Evolutionary conservation across 2,329 filamentous ascomycete species (phyloP), one percentile per base, ranked within the genome.

Genomic region (Hirsutella thompsonii): DNA sequence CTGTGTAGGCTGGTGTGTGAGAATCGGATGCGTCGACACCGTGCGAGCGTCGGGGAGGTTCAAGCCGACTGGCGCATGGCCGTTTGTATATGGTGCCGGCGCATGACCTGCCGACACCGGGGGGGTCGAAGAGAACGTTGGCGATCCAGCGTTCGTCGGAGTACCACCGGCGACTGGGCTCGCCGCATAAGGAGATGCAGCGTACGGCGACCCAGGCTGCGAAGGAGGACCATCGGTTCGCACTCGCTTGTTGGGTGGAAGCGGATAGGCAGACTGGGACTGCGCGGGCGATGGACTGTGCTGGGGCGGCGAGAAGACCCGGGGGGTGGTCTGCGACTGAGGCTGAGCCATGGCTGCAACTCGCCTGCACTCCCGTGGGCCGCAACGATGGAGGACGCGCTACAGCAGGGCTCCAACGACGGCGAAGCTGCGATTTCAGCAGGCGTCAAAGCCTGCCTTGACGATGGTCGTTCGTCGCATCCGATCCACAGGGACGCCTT

Each of bases 211-310:
- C 39, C 66, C 69, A 43, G 81, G 79, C 49, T 81, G 79, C 21
- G 82, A 79, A n/a, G 70, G 63, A 28, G 79, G 74, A 43, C 79
- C 79, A 39, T 81, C 57, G 74, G 80, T 57, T 45, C 58, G 54
- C 21, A 56, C 51, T 52, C 83, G 75, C 65, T 92, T 90, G 44
- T 74, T 76, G 14, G 84, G 79, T 38, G 83, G 83, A 38, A 81
- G 74, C 44, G 60, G 55, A 51, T 61, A 81, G 40, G 60, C 63
- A 14, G 69, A 63, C 47, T 74, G 71, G 26, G 70, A 67, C 19
- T 71, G 65, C 38, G 67, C 72, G 36, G 81, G 78, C 20, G 81
- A 80, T 20, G 78, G 71, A 29, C 72, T 70, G 38, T 70, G 70
- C 43, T 75, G 79, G 23, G 74, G 70, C 49, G 77, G 77, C 46